Conservation (phyloP, 257 asterid species). For the Solanum appendiculatum region DNA sequence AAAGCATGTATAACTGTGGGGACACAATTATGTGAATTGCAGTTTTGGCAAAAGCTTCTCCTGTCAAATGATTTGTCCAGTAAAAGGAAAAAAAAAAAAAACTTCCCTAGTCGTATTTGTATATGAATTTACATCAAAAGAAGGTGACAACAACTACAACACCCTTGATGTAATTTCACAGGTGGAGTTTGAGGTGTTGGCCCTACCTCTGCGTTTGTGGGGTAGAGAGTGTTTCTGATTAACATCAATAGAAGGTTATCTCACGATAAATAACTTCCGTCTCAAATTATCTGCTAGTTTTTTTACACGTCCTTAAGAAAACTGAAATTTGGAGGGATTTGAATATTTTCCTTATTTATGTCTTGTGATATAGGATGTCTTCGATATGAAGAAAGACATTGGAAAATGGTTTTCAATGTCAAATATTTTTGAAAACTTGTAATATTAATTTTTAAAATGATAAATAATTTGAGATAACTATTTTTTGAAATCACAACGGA, state of each 20-base stretch:
- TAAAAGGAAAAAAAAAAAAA: too few species aligned
- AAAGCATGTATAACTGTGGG: background rate
- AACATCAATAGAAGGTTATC: background rate
- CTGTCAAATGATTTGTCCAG: background rate
- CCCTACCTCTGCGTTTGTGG: background rate
- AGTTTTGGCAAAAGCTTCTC: background rate
- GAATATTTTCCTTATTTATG: background rate
- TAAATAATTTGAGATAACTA: background rate
- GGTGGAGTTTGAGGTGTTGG: background rate
- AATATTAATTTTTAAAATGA: background rate
- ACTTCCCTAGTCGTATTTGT: background rate
- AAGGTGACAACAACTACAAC: background rate
- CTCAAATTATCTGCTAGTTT: too few species aligned
- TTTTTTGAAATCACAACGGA: background rate
- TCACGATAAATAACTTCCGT: too few species aligned
- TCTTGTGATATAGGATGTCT: too few species aligned
- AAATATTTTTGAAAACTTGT: too few species aligned
- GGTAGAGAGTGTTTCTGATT: background rate
- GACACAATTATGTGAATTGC: background rate
- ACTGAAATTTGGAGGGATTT: background rate
- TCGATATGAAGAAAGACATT: background rate
- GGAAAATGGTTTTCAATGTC: background rate
- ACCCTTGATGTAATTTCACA: background rate
- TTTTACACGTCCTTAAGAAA: background rate
- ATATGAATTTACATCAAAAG: background rate